Evolutionary conservation across 1,139 yeast species (phyloP), one percentile per base, ranked within the genome.

Genomic region (Protomyces pachydermus): DNA sequence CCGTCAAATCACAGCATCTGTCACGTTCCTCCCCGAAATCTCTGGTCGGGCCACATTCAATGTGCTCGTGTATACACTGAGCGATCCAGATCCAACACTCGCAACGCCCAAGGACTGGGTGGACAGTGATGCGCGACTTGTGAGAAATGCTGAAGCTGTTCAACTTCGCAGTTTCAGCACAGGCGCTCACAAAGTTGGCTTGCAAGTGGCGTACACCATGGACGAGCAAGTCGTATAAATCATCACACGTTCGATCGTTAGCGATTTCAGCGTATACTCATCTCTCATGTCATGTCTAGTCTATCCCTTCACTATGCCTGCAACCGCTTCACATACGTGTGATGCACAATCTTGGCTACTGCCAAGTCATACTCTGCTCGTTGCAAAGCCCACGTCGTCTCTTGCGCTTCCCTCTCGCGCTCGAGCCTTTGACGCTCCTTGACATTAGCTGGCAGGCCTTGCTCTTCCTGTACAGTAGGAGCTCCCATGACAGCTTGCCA

Each of bases 1-100:
- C 56, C 82, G 97, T 56, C 98, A 91, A 72, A 88, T 91, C 62
- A 90, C 96, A 0, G 90, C 96, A 0, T 87, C 95, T 61, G 89
- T 88, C 1, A 84, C 96, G 0, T 90, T 90, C 72, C 78, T 91
- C 62, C 98, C 98, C 0, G 81, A 87, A 35, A 76, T 91, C 52
- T 79, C 80, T 64, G 83, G 85, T 14, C 83, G 82, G 32, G 85
- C 87, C 71, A 88, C 97, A 0, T 91, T 91, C 74, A 91, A 88
- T 71, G 95, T 91, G 0, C 78, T 91, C 67, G 97, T 91, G 0
- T 87, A 88, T 72, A 88, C 97, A 0, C 48, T 28, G 3, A 16
- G 23, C 12, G 48, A 42, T 18, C 20, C 48, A 42, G 90, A 87
- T 69, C 86, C 86, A 1, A 82, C 82, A 67, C 84, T 87, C 14